Evolutionary conservation across 495 filamentous ascomycete species (phyloP), one percentile per base, ranked within the genome.

Genomic region (Aspergillus panamensis): DNA sequence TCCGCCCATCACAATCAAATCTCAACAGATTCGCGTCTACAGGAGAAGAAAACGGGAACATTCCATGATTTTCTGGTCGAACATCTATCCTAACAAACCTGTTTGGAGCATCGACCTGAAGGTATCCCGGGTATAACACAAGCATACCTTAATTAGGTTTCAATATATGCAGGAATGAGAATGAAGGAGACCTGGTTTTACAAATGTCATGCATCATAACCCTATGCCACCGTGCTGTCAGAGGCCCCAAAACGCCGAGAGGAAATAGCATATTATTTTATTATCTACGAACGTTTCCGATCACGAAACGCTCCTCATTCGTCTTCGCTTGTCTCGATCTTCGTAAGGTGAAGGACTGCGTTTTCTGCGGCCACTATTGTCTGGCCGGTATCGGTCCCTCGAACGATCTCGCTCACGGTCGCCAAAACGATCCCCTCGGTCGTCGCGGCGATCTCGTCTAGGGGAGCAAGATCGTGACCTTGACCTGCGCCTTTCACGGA

Each of bases 321-420:
- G 83, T 50, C 85, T 80, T 60, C 88, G 81, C 68, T 90, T 90
- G 55, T 90, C 87, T 33, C 81, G 78, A 64, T 86, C 82, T 21
- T 74, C 68, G 60, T 85, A 82, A 8, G 79, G 80, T 20, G 87
- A 89, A 9, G 79, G 82, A 52, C 84, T 87, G 48, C 87, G 77
- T 68, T 89, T 90, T 57, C 83, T 72, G 48, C 82, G 73, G 53
- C 71, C 70, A 57, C 75, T 61, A 29, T 57, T 35, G 17, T 68
- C 65, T 19, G 60, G 56, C 25, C 58, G 56, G 55, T 68, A 66
- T 21, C 83, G 76, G 60, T 84, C 77, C 51, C 78, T 63, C n/a
- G 80, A 78, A 53, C 82, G 73, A 50, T 74, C 69, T 57, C 75
- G 66, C 50, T 40, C 51, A 49, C 61, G 70, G 62, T 54, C 62